These are phyloP conservation scores for Saccharomycopsis fermentans DNA, from an alignment of 805 yeast genomes.

Conservation along the genomic window DNA sequence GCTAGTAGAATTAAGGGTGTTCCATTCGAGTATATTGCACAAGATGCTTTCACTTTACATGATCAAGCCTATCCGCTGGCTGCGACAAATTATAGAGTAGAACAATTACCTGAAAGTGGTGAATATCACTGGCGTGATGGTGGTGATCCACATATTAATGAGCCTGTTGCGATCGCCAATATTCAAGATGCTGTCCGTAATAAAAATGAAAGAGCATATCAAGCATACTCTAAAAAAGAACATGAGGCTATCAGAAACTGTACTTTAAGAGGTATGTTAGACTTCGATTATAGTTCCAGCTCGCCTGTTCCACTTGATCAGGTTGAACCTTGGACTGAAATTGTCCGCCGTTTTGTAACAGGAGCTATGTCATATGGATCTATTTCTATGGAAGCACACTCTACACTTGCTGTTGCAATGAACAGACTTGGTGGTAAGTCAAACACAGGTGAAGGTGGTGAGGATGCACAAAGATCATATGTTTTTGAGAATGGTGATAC, in stretches of 20 bases:
- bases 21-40: conserved; percentile 91
- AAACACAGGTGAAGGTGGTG: conserved; percentile 99
- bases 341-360: conserved; percentile 93
- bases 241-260: conserved; percentile 86
- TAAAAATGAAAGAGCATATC: conserved; percentile 89
- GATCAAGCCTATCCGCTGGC: conserved; percentile 85
- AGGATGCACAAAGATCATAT: conserved; percentile 82
- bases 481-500: conserved; percentile 85
- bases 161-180: conserved; percentile 89
- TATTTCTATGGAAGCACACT: conserved; percentile 96
- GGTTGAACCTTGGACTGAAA: conserved; percentile 99
- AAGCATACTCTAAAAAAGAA: conserved; percentile 80
- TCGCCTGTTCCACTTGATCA: conserved; percentile 86
- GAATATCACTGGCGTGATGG: conserved; percentile 99
- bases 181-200: conserved; percentile 97
- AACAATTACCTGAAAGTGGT: conserved; percentile 80
- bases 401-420: conserved; percentile 97
- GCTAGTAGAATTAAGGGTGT: conserved; percentile 95
- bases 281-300: conserved; percentile 69
- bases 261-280: conserved; percentile 88
- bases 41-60: conserved; percentile 90
- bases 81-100: conserved; percentile 55
- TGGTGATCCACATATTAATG: conserved; percentile 91
- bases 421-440: conserved; percentile 96
- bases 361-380: conserved; percentile 99